Percentiles rank a stretch among this genome's conserved stretches.
Evolutionary conservation across 495 filamentous ascomycete genomes (phyloP).

Genomic region (Annulohypoxylon maeteangense): DNA sequence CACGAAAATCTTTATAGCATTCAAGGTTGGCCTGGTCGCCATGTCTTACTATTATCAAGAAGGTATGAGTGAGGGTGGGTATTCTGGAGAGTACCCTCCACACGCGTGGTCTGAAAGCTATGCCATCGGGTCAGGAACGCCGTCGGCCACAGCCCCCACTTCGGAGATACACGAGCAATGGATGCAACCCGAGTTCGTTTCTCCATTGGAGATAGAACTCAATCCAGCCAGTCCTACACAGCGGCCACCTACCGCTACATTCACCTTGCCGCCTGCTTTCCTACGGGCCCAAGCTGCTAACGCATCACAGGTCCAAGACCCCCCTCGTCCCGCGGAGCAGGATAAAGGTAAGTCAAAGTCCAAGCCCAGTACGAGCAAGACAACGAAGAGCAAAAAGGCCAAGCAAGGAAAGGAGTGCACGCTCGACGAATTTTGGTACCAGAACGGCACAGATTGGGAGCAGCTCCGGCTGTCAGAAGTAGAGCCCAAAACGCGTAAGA

Average conservation of each 20-base stretch:
- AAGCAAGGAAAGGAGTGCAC: background rate
- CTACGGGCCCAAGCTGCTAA: slow-evolving; percentile 1
- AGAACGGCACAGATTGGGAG: slow-evolving; percentile 6
- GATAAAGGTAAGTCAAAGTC: background rate
- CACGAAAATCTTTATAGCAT: background rate
- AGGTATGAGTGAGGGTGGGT: background rate
- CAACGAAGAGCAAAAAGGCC: background rate
- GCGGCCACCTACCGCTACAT: background rate
- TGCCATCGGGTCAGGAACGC: background rate
- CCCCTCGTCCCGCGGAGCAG: background rate
- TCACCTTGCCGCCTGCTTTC: background rate
- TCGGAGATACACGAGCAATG: background rate
- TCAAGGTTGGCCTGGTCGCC: background rate
- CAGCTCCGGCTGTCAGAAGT: slow-evolving; percentile 1
- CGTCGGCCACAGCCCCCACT: no score
- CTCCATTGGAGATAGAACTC: background rate
- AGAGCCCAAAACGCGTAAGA: background rate
- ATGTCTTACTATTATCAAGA: background rate
- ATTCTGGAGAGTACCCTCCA: no score
- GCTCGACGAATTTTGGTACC: slow-evolving; percentile 28
- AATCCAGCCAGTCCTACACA: background rate
- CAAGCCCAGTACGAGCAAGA: background rate
- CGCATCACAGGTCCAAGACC: background rate
- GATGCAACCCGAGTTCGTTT: background rate
- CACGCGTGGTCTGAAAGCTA: background rate